Conservation (phyloP, 768 basidiomycete genomes). For the Suillus cothurnatus region DNA sequence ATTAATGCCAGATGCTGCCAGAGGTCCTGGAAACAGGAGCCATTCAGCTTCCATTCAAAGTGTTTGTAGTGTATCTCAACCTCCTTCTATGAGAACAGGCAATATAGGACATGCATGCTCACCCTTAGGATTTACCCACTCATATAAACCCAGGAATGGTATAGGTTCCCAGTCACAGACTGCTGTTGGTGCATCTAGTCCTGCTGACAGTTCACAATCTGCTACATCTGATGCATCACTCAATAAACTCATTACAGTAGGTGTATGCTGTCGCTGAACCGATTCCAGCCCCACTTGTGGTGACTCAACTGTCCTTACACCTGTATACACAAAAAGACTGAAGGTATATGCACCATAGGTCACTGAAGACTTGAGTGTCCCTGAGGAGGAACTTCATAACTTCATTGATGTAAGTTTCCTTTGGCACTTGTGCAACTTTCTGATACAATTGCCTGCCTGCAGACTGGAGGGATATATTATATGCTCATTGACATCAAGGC, state of each 20-base stretch:
- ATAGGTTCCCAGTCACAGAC: background rate
- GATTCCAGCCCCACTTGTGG: background rate
- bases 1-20: too few species aligned
- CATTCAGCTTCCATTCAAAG: too few species aligned
- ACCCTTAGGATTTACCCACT: too few species aligned
- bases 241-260: background rate
- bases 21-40: too few species aligned
- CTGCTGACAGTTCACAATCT: too few species aligned
- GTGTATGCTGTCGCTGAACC: background rate
- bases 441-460: too few species aligned
- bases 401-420: background rate
- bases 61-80: too few species aligned
- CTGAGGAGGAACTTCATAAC: background rate
- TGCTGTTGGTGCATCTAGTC: background rate
- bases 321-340: background rate
- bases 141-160: too few species aligned
- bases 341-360: background rate
- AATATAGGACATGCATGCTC: too few species aligned
- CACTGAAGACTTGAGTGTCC: background rate
- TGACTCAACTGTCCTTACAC: background rate
- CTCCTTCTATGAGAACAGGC: too few species aligned
- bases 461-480: background rate
- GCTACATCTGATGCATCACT: background rate
- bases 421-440: too few species aligned
- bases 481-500: constrained; percentile 1